Evolutionary conservation across 495 filamentous ascomycete genomes (phyloP).

Genomic region (Parathielavia hyrcaniae): DNA sequence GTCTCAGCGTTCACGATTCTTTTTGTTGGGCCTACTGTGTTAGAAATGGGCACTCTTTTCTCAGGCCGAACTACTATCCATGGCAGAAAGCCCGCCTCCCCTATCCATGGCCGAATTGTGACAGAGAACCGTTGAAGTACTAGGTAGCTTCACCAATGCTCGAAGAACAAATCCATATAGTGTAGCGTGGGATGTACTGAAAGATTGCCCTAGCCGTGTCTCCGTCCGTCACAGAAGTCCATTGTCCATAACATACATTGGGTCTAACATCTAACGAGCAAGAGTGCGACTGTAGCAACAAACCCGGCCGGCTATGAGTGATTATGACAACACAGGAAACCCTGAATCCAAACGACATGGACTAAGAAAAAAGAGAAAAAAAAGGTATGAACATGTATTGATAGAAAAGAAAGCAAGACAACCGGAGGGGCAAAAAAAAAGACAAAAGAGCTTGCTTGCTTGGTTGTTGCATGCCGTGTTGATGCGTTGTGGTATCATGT

Average conservation of each 20-base stretch:
- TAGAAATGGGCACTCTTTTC: background rate
- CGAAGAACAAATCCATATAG: too few species aligned
- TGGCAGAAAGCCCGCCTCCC: too few species aligned
- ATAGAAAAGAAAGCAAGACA: constrained; percentile 7
- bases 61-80: too few species aligned
- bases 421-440: constrained; percentile 6
- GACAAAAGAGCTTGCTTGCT: constrained; percentile 13
- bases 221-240: background rate
- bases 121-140: too few species aligned
- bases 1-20: background rate
- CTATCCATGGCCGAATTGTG: background rate
- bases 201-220: too few species aligned
- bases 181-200: too few species aligned
- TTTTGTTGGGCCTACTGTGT: too few species aligned
- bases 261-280: constrained; percentile 10
- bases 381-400: constrained; percentile 18
- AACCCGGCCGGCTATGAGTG: constrained; percentile 15
- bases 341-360: constrained; percentile 14
- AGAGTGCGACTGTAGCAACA: constrained; percentile 6
- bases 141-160: too few species aligned
- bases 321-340: constrained; percentile 9
- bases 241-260: constrained; percentile 22
- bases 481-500: constrained; percentile 20
- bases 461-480: constrained; percentile 8
- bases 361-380: too few species aligned